Evolutionary conservation across 148 eudicot species (phyloP), one percentile per base, ranked within the genome.

Genomic region (Chenopodium berlandieri): DNA sequence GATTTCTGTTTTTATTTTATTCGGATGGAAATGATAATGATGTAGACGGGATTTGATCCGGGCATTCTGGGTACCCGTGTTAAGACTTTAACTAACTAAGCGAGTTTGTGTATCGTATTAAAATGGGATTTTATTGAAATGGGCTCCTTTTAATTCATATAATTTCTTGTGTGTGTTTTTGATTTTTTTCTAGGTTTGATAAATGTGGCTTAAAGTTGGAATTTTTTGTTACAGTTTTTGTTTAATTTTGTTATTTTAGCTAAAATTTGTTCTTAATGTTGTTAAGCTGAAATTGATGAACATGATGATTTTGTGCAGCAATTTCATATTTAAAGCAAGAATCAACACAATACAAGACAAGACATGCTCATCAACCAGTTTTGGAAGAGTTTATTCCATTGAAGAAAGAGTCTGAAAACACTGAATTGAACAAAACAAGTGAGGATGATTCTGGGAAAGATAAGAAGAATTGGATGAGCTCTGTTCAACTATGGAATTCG

Each of bases 401-500:
- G 73, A 91, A 86, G 80, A 92, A 86, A 75, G 82, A 73, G 30
- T 62, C 69, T 23, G 88, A 86, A 65, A 86, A 80, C 37, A 84
- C 76, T 9, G 76, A 83, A 47, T 71, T 37, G 22, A 79, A 71
- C 17, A 78, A 82, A 56, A 66, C 2, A 9, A 73, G 60, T 31
- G 87, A 80, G 9, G 84, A 83, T 7, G 80, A 83, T 10, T 90
- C 83, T 40, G 71, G 82, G 40, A 83, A 37, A 66, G 96, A 94
- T 71, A 94, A 91, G 84, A 89, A 71, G 88, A 86, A 88, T 78
- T 92, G 98, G 98, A 73, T 92, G 98, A 92, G 94, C 79, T 91
- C 97, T 20, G 92, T 88, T 79, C 98, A 92, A 85, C 89, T 94
- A 11, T 94, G 98, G 98, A 94, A 82, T 81, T 76, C 56, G 6